A percentile compares a stretch with the other conserved stretches of the same genome.
These are phyloP conservation scores for Trifolium fragiferum DNA, from an alignment of 306 rosid species.

Conservation along the genomic window DNA sequence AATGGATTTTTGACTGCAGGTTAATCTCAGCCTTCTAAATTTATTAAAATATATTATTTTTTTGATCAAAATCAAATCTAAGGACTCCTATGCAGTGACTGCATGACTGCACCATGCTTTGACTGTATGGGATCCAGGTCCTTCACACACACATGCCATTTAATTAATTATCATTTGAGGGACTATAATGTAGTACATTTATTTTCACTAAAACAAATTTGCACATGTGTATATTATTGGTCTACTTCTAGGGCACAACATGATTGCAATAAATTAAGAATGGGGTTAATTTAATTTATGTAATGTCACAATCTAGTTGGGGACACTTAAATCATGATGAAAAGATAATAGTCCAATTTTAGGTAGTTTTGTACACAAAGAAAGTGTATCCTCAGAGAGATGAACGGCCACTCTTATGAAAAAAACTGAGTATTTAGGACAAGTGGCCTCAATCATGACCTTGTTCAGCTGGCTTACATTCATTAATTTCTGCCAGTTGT, in stretches of 20 bases:
- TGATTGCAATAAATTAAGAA: slow-evolving; percentile 52
- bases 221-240: slow-evolving; percentile 22
- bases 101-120: no score
- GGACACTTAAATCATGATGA: slow-evolving; percentile 48
- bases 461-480: slow-evolving; percentile 41
- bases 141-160: neutral
- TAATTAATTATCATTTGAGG: slow-evolving; percentile 24
- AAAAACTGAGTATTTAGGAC: slow-evolving; percentile 33
- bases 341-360: slow-evolving; percentile 41
- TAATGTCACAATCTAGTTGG: slow-evolving; percentile 68
- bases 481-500: slow-evolving; percentile 45
- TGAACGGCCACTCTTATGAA: slow-evolving; percentile 50
- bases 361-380: slow-evolving; percentile 48
- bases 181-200: slow-evolving; percentile 1
- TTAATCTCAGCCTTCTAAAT: no score
- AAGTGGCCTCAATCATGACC: slow-evolving; percentile 47
- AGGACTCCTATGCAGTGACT: no score
- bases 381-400: slow-evolving; percentile 40
- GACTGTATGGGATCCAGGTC: no score
- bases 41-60: no score
- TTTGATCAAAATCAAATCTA: no score
- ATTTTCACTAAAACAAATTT: slow-evolving; percentile 22
- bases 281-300: slow-evolving; percentile 56
- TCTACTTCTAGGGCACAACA: slow-evolving; percentile 53
- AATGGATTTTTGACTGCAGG: no score